These are phyloP conservation scores for Macrophomina tecta DNA, from an alignment of 2,329 filamentous ascomycete species.

Conservation along the genomic window DNA sequence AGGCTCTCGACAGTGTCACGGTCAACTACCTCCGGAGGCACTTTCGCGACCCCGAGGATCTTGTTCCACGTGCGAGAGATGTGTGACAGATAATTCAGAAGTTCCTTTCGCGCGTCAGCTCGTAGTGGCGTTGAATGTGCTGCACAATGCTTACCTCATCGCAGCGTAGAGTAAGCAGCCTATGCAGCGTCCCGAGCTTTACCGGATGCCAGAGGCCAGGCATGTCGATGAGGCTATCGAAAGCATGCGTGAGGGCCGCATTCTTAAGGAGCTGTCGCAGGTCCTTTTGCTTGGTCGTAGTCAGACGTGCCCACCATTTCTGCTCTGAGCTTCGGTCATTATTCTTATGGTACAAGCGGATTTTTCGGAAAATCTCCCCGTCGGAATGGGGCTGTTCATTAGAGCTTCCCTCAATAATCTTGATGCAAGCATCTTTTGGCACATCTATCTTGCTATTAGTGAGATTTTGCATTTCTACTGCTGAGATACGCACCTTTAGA, in stretches of 20 bases:
- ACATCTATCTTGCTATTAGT: conserved; percentile 7
- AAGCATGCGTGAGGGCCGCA: conserved; percentile 28
- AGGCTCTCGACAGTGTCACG: conserved; percentile 28
- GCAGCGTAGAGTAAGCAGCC: conserved; percentile 34
- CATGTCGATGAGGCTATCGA: conserved; percentile 33
- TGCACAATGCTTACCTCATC: conserved; percentile 29
- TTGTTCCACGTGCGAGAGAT: conserved; percentile 17
- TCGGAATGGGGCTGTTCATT: conserved; percentile 33
- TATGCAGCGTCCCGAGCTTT: conserved; percentile 33
- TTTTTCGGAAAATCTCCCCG: no score
- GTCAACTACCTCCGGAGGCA: conserved; percentile 18
- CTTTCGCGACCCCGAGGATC: neutral
- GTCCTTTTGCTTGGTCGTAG: conserved; percentile 32
- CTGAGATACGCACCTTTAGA: conserved; percentile 24
- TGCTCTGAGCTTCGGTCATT: conserved; percentile 29
- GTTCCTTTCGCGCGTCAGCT: conserved; percentile 2
- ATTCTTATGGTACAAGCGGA: conserved; percentile 31
- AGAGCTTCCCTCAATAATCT: conserved; percentile 30
- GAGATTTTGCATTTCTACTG: neutral
- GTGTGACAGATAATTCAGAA: conserved; percentile 29
- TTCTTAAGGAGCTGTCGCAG: conserved; percentile 32
- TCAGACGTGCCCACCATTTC: conserved; percentile 32
- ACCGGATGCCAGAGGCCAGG: conserved; percentile 33
- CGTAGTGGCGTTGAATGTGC: neutral
- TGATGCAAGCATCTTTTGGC: neutral